These are phyloP conservation scores for Amborella trichopoda DNA, from an alignment of 164 flowering plant genomes.

Conservation along the genomic window DNA sequence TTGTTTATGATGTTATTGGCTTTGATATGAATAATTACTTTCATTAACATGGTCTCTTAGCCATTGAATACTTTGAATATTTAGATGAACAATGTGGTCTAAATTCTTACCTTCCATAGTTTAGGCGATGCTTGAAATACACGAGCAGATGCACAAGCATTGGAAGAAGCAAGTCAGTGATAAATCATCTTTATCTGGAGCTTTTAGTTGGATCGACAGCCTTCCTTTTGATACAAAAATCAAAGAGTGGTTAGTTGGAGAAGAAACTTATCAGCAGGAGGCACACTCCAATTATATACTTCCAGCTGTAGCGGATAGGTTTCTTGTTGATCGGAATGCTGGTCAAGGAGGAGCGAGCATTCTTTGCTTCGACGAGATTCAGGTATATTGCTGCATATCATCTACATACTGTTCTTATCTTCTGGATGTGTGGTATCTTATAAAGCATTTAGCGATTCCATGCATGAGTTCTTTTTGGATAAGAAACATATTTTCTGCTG, in stretches of 20 bases:
- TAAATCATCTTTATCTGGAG: conserved; percentile 42
- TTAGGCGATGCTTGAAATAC: conserved; percentile 92
- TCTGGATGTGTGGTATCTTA: too few relatives aligned
- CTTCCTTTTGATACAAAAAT: conserved; percentile 82
- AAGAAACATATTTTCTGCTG: too few relatives aligned
- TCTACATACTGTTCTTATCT: too few relatives aligned
- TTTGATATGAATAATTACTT: too few relatives aligned
- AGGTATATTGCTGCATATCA: too few relatives aligned
- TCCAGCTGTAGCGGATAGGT: conserved; percentile 92
- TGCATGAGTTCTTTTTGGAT: too few relatives aligned
- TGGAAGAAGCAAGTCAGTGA: conserved; percentile 78
- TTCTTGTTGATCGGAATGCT: conserved; percentile 50
- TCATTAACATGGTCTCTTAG: too few relatives aligned
- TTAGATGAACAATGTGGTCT: too few relatives aligned
- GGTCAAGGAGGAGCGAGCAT: conserved; percentile 69
- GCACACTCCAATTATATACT: conserved; percentile 80
- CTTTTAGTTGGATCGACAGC: conserved; percentile 74
- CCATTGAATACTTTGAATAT: too few relatives aligned
- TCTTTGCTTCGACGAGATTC: conserved; percentile 98
- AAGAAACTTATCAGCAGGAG: conserved; percentile 79
- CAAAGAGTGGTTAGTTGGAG: conserved; percentile 86
- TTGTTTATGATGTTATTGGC: too few relatives aligned
- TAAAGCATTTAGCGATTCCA: too few relatives aligned
- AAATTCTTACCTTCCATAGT: neutral
- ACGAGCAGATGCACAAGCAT: conserved; percentile 79